Evolutionary conservation across 345 rosid genomes (phyloP).

Genomic region (Firmiana major): DNA sequence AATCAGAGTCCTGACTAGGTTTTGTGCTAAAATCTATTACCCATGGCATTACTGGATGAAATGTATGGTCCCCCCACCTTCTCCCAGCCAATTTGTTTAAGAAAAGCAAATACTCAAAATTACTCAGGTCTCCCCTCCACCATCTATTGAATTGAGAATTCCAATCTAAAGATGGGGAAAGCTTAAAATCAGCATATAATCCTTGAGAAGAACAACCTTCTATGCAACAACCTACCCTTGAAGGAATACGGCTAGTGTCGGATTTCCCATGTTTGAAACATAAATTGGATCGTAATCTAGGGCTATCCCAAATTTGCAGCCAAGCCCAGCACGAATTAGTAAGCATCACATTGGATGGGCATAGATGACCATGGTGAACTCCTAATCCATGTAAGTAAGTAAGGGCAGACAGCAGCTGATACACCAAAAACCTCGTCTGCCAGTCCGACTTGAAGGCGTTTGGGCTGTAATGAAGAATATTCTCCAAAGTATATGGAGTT

Average conservation of each 20-base stretch:
- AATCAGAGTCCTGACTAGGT: slow-evolving; percentile 66
- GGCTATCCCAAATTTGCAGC: slow-evolving; percentile 47
- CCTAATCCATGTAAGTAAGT: slow-evolving; percentile 65
- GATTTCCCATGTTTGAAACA: slow-evolving; percentile 20
- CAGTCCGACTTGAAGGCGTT: slow-evolving; percentile 63
- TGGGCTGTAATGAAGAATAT: slow-evolving; percentile 72
- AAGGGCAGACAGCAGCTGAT: slow-evolving; percentile 75
- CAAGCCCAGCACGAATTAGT: slow-evolving; percentile 73
- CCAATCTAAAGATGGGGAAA: slow-evolving; percentile 61
- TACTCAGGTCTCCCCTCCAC: slow-evolving; percentile 88
- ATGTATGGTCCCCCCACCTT: slow-evolving; percentile 93
- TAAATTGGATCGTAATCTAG: slow-evolving; percentile 26
- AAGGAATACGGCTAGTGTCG: slow-evolving; percentile 12
- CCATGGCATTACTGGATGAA: slow-evolving; percentile 96
- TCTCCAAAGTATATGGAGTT: slow-evolving; percentile 68
- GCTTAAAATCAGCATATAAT: slow-evolving; percentile 61
- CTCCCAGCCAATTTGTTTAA: slow-evolving; percentile 83
- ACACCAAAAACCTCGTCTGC: slow-evolving; percentile 60
- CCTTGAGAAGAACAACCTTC: slow-evolving; percentile 52
- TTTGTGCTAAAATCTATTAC: slow-evolving; percentile 83
- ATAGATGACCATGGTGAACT: slow-evolving; percentile 62
- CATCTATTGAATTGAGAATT: slow-evolving; percentile 57
- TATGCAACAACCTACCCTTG: slow-evolving; percentile 36
- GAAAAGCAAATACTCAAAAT: slow-evolving; percentile 82
- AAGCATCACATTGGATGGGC: slow-evolving; percentile 64